Evolutionary conservation across 2,329 filamentous ascomycete genomes (phyloP).

Genomic region (Juglanconis sp.): DNA sequence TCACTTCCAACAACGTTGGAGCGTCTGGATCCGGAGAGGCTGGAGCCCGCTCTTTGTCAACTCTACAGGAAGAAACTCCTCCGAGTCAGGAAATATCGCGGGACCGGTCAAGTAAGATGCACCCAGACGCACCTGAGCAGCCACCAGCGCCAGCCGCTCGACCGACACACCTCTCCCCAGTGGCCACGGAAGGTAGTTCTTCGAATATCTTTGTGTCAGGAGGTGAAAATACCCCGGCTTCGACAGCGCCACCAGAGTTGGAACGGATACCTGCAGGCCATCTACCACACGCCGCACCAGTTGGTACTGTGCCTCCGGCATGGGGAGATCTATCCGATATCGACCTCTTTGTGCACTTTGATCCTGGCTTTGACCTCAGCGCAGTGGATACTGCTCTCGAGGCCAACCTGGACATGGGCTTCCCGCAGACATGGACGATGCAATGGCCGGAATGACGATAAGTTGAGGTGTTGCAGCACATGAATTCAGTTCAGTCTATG

Average conservation of each 20-base stretch:
- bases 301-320: conserved; percentile 7
- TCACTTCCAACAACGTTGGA: not conserved
- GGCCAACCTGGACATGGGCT: conserved; percentile 51
- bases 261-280: not conserved
- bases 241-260: not conserved
- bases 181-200: not conserved
- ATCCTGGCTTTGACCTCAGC: conserved; percentile 51
- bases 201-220: not conserved
- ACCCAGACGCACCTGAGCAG: not conserved
- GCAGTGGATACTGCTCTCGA: conserved; percentile 54
- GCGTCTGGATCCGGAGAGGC: conserved; percentile 20
- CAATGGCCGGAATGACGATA: conserved; percentile 18
- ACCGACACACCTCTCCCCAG: not conserved
- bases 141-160: not conserved
- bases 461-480: not conserved
- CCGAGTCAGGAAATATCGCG: not conserved
- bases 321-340: conserved; percentile 40
- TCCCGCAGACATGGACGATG: conserved; percentile 47
- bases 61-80: not conserved
- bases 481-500: too few relatives aligned
- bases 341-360: conserved; percentile 55
- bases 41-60: not conserved
- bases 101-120: not conserved
- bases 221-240: not conserved
- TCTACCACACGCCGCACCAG: not conserved